Percentiles rank a stretch among this genome's conserved stretches.
These are phyloP conservation scores for Ceratocystis cacaofunesta DNA, from an alignment of 2,329 filamentous ascomycete species.

Conservation along the genomic window DNA sequence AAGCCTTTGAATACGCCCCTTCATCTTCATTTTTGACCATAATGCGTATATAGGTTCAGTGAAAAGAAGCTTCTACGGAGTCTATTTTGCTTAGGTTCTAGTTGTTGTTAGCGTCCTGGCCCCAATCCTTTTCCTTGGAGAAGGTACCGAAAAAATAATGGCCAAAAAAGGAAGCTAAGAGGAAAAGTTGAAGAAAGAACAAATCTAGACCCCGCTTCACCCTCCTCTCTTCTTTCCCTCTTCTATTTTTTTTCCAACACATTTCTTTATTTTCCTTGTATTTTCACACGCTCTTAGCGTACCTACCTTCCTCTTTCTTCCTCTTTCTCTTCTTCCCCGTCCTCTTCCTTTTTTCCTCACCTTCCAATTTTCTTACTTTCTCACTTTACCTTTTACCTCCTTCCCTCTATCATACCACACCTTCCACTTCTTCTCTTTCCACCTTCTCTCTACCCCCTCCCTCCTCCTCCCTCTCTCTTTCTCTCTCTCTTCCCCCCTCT, in stretches of 20 bases:
- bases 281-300: neutral
- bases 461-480: conserved; percentile 20
- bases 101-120: neutral
- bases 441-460: conserved; percentile 19
- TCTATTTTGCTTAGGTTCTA: neutral
- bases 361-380: conserved; percentile 1
- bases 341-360: conserved; percentile 1
- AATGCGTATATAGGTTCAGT: neutral
- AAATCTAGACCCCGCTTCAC: neutral
- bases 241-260: neutral
- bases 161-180: neutral
- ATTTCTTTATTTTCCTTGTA: conserved; percentile 1
- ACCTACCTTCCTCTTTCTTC: neutral
- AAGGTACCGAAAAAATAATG: neutral
- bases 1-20: neutral
- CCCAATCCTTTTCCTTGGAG: neutral
- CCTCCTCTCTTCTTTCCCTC: neutral
- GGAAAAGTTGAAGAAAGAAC: neutral
- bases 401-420: conserved; percentile 30
- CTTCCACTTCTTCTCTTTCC: conserved; percentile 18
- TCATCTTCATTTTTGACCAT: neutral
- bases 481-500: conserved; percentile 22
- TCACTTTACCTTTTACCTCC: conserved; percentile 30
- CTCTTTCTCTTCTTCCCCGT: conserved; percentile 5
- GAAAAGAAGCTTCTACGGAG: too few species aligned